These are phyloP conservation scores for Cystobasidiaceae sp. DNA, from an alignment of 1,284 basidiomycete species.

Conservation along the genomic window DNA sequence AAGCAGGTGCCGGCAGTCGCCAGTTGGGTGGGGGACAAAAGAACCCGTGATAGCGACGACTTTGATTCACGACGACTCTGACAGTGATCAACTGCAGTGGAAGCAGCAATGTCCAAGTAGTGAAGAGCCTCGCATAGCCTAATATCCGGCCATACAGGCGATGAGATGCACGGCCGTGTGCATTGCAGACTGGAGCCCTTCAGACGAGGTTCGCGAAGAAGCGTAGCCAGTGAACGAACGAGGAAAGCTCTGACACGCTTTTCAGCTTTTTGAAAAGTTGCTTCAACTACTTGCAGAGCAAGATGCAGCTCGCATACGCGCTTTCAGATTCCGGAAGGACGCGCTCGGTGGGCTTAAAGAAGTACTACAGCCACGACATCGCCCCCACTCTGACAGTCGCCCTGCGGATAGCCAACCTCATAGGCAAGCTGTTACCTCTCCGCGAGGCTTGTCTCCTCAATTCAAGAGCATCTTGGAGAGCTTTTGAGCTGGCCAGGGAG, in stretches of 20 bases:
- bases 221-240: too few species aligned
- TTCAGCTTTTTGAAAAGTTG: slow-evolving; percentile 14
- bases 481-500: background rate
- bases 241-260: background rate
- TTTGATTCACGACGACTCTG: too few species aligned
- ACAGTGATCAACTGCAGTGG: too few species aligned
- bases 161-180: slow-evolving; percentile 10
- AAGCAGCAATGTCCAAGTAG: background rate
- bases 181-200: slow-evolving; percentile 16
- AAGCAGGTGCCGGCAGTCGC: too few species aligned
- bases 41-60: too few species aligned
- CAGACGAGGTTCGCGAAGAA: slow-evolving; percentile 19
- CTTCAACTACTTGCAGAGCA: background rate
- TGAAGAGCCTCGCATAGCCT: background rate
- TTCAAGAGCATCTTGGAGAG: background rate
- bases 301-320: background rate
- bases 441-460: slow-evolving; percentile 1
- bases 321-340: slow-evolving; percentile 8
- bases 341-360: background rate
- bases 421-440: slow-evolving; percentile 7
- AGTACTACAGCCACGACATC: background rate
- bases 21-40: too few species aligned
- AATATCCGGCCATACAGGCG: background rate
- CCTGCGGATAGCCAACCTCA: background rate
- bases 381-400: background rate